Conservation (phyloP, 768 basidiomycete species). For the Phlebiopsis flavidoalba region DNA sequence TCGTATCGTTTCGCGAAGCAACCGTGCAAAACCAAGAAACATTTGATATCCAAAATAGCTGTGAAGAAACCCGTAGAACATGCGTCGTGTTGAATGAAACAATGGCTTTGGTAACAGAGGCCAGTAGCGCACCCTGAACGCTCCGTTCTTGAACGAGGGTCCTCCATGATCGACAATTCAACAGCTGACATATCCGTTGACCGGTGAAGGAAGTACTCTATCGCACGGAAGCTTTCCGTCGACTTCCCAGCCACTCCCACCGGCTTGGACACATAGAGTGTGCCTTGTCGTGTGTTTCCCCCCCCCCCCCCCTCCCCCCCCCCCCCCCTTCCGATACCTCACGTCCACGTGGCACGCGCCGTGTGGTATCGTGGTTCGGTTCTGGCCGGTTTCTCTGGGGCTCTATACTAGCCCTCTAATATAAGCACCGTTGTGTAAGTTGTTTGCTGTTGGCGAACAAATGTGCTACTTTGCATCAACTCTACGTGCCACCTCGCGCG, state of each 20-base stretch:
- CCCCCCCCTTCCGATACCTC: no score
- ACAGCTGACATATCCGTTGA: conserved; percentile 84
- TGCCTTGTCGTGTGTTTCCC: conserved; percentile 58
- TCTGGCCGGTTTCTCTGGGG: not conserved
- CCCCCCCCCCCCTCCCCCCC: no score
- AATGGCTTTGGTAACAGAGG: not conserved
- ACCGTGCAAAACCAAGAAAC: conserved; percentile 77
- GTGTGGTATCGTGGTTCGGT: not conserved
- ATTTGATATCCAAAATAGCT: conserved; percentile 91
- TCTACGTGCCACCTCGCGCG: not conserved
- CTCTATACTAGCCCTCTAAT: conserved; percentile 8
- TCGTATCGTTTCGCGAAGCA: conserved; percentile 72
- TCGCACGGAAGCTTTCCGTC: conserved; percentile 75
- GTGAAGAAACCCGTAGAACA: conserved; percentile 82
- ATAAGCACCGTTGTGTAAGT: conserved; percentile 8
- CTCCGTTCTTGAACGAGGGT: conserved; percentile 74
- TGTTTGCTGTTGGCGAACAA: not conserved
- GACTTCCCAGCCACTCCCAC: conserved; percentile 68
- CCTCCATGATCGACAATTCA: conserved; percentile 75
- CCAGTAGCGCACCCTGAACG: conserved; percentile 59
- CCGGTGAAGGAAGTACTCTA: conserved; percentile 82
- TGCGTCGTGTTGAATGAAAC: not conserved
- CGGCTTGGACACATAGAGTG: conserved; percentile 70
- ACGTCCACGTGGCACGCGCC: no score
- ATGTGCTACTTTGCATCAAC: not conserved